Base-by-base conservation (phyloP, 2,329 filamentous ascomycete genomes). In the Microcera coccophila region DNA sequence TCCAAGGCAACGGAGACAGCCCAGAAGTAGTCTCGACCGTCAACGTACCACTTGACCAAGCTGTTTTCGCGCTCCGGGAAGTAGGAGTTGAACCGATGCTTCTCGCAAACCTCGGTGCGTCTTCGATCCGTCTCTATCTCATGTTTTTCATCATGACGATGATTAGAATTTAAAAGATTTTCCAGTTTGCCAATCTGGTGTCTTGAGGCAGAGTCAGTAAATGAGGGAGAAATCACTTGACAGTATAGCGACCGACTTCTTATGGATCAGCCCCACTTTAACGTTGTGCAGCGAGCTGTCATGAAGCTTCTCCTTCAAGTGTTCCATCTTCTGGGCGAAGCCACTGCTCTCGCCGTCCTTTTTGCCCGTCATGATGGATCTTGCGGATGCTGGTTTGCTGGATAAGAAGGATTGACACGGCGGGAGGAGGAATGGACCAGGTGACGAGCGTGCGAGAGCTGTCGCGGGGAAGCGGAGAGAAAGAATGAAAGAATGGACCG, bases 21-120 rank as follows among this genome's bases (percentile, higher is more conserved):
- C 84, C 90, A 95, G 64, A 93, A 94, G 66, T 98, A 98, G 68
- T 97, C 87, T 48, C 90, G 77, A 3, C 90, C 93, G 62, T 97
- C 93, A 10, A 97, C 88, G 67, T 96, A 97, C 90, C 91, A 98
- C 71, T 97, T 97, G 62, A 93, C 75, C 44, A 86, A 75, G 64
- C 97, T 96, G 20, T 84, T 85, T 10, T 91, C 82, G 33, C 84
- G 82, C 62, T 91, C 84, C 0, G 91, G 91, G 28, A 94, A 94
- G 67, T 87, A 98, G 4, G 88, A 95, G n/a, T 85, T 65, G 70
- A 90, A 97, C 32, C 91, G 83, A 62, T 97, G 83, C 12, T 79
- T 75, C 44, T 91, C 79, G 52, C 77, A 75, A 38, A 93, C 84
- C 14, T 70, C 75, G 16, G 75, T 78, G 45, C 93, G 80, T 70